Evolutionary conservation across 2,329 filamentous ascomycete genomes (phyloP).

Genomic region (Berkeleyomyces basicola): DNA sequence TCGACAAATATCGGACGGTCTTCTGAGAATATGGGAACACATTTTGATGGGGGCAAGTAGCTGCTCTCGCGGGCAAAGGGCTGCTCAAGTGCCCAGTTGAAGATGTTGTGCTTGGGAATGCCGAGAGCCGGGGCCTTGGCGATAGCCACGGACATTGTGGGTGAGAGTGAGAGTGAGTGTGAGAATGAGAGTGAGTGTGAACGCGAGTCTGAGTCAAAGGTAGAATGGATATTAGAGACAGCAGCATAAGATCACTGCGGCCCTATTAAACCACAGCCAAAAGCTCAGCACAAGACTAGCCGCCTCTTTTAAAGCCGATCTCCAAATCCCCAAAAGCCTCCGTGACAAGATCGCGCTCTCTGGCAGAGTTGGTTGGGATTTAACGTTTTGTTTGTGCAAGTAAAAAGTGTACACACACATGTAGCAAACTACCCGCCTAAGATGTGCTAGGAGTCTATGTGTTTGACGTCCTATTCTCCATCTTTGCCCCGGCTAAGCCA

Average conservation of each 20-base stretch:
- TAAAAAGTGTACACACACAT: too few species aligned
- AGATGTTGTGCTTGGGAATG: constrained; percentile 20
- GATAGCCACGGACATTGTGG: constrained; percentile 15
- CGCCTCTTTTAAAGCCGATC: background rate
- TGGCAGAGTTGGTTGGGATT: background rate
- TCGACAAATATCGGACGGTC: constrained; percentile 25
- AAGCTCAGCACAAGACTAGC: background rate
- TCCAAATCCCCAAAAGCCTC: background rate
- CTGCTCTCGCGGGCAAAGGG: constrained; percentile 22
- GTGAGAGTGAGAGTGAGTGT: constrained; percentile 2
- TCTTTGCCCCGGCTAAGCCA: too few species aligned
- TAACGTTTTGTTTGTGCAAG: too few species aligned
- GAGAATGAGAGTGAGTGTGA: background rate
- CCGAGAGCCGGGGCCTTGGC: background rate
- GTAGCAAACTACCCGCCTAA: too few species aligned
- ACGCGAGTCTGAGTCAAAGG: background rate
- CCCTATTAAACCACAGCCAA: background rate
- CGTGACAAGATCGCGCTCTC: background rate
- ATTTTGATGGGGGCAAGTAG: constrained; percentile 19
- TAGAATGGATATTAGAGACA: background rate
- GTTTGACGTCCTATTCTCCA: too few species aligned
- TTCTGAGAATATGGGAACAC: constrained; percentile 20
- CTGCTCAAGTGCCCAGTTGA: constrained; percentile 24
- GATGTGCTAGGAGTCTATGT: too few species aligned
- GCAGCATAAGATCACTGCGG: background rate